These are phyloP conservation scores for Suillus clintonianus DNA, from an alignment of 768 basidiomycete species.

Conservation along the genomic window DNA sequence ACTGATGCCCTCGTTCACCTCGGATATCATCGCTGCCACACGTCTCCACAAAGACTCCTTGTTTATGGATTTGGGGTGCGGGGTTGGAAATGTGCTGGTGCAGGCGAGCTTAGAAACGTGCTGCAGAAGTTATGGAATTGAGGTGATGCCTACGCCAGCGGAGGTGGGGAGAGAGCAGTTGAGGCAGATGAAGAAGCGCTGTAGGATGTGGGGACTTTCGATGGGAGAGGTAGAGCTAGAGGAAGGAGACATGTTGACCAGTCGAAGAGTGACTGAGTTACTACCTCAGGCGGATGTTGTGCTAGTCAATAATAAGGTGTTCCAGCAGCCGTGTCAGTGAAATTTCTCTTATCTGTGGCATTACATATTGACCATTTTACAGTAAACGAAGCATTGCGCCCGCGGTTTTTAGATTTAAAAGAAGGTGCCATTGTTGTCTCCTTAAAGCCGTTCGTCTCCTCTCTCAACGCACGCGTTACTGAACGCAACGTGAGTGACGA, in stretches of 20 bases:
- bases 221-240: conserved; percentile 77
- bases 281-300: conserved; percentile 88
- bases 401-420: conserved; percentile 92
- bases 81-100: conserved; percentile 82
- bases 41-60: conserved; percentile 55
- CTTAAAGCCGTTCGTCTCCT: conserved; percentile 81
- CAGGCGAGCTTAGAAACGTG: conserved; percentile 83
- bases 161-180: conserved; percentile 77
- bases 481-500: conserved; percentile 70
- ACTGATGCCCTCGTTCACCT: conserved; percentile 74
- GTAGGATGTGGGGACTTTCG: conserved; percentile 88
- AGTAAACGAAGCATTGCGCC: conserved; percentile 88
- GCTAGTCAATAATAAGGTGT: conserved; percentile 87
- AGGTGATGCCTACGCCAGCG: conserved; percentile 78
- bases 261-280: conserved; percentile 64
- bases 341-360: neutral
- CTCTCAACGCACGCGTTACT: conserved; percentile 70
- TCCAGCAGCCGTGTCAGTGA: conserved; percentile 67
- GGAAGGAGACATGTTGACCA: conserved; percentile 84
- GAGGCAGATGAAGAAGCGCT: conserved; percentile 72
- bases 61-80: conserved; percentile 84
- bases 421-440: conserved; percentile 91
- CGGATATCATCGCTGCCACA: conserved; percentile 53
- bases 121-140: conserved; percentile 76
- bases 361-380: conserved; percentile 5